Evolutionary conservation across 2,329 filamentous ascomycete species (phyloP).

Genomic region (Ophiocordyceps unilateralis): DNA sequence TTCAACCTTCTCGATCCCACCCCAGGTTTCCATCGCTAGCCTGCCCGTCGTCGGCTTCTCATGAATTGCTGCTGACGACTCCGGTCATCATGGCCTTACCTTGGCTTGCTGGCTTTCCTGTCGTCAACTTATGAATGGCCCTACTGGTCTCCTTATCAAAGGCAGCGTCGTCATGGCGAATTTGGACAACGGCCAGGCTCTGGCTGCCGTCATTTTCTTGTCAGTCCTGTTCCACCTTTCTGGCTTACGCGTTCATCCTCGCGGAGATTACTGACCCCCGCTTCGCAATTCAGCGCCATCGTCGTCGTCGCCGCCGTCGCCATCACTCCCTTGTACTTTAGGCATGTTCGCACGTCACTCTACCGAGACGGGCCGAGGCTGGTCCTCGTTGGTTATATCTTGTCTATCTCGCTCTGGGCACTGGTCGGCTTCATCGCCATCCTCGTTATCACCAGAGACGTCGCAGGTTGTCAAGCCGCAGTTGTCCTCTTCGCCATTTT

Average conservation of each 20-base stretch:
- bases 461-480: slow-evolving; percentile 31
- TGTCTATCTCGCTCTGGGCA: slow-evolving; percentile 35
- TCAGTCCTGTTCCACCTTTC: too few species aligned
- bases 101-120: neutral
- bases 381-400: slow-evolving; percentile 40
- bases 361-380: slow-evolving; percentile 44
- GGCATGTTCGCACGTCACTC: slow-evolving; percentile 28
- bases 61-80: neutral
- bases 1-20: neutral
- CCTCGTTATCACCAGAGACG: slow-evolving; percentile 24
- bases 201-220: slow-evolving; percentile 38
- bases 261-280: slow-evolving; percentile 9
- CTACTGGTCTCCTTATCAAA: slow-evolving; percentile 13
- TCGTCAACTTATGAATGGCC: neutral
- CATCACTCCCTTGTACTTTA: slow-evolving; percentile 27
- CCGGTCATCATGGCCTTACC: neutral
- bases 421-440: slow-evolving; percentile 32
- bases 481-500: slow-evolving; percentile 34
- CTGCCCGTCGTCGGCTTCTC: neutral
- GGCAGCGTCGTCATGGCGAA: slow-evolving; percentile 22
- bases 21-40: neutral
- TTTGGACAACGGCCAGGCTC: slow-evolving; percentile 25
- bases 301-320: slow-evolving; percentile 33
- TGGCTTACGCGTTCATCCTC: slow-evolving; percentile 15
- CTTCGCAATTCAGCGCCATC: slow-evolving; percentile 21